These are phyloP conservation scores for Suillus clintonianus DNA, from an alignment of 768 basidiomycete species.

Conservation along the genomic window DNA sequence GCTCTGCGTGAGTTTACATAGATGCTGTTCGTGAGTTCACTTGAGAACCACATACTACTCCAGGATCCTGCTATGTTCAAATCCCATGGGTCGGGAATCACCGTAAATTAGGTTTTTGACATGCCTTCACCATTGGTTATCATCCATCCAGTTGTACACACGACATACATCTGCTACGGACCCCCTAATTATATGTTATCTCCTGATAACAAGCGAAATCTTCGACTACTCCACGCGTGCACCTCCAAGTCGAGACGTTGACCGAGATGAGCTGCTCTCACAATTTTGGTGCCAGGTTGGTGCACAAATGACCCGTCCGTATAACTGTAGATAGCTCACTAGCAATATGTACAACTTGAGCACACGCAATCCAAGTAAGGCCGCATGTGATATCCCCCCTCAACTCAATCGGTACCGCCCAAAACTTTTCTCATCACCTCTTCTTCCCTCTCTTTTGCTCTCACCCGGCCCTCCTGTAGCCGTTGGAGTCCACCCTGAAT, in stretches of 20 bases:
- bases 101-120: not conserved
- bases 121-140: not conserved
- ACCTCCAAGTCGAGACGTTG: not conserved
- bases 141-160: not conserved
- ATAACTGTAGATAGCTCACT: not conserved
- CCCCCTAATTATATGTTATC: not conserved
- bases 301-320: not conserved
- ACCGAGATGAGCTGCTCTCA: not conserved
- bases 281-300: not conserved
- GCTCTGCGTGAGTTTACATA: not conserved
- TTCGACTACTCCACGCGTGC: not conserved
- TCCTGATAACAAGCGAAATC: not conserved
- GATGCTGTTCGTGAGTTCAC: not conserved
- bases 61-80: not conserved
- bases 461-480: slow-evolving; percentile 52
- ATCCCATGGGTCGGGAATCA: not conserved
- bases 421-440: slow-evolving; percentile 27
- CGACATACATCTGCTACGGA: not conserved
- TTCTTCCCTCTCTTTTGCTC: slow-evolving; percentile 50
- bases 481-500: slow-evolving; percentile 64
- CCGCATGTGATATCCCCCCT: slow-evolving; percentile 1
- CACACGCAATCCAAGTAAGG: not conserved
- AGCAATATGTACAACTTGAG: not conserved
- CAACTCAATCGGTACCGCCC: slow-evolving; percentile 12
- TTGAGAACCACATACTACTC: not conserved